Evolutionary conservation across 2,329 filamentous ascomycete genomes (phyloP), one percentile per base, ranked within the genome.

Genomic region (Aureobasidium melanogenum): DNA sequence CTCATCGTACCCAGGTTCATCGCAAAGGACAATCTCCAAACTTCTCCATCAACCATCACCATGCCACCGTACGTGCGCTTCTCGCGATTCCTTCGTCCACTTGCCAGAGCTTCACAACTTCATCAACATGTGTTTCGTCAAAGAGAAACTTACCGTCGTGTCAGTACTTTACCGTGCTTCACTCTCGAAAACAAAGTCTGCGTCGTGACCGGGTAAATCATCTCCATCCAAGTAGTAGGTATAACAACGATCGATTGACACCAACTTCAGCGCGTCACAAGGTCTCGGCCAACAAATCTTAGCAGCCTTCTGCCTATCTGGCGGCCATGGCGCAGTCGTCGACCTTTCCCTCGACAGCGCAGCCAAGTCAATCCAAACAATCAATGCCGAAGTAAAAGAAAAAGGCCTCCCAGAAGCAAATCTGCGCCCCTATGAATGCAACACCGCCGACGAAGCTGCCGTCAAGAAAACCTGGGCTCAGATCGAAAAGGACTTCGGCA

Each of bases 341-440:
- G 71, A 73, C 61, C 66, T 73, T 38, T 65, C 65, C 5, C 64
- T 69, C 36, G 59, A 66, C 32, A 63, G 63, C 36, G 69, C 68
- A 41, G 46, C 66, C 26, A 22, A 65, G 2, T 72, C 70, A 12
- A 69, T 74, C 55, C 57, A 67, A 26, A 66, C 68, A 47, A 72
- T 74, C 61, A 64, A 63, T n/a, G 62, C 67, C 19, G 67, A 70
- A 54, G 66, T 71, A n/a, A 59, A 65, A 46, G 54, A 66, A 36
- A 47, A 66, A 5, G 64, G 64, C 15, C 62, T 66, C 3, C 63
- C 66, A 22, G 59, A 51, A 17, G 68, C 73, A 7, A 67, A 74
- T 19, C 64, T 76, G 10, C 70, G 68, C 44, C 66, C 71, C 19
- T 76, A 76, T 54, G 72, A 69, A 43, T 75, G 74, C 66, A 71